phyloP scores from a whole-genome alignment of 352 stramenopile genomes.

The Phytophthora meadii region DNA sequence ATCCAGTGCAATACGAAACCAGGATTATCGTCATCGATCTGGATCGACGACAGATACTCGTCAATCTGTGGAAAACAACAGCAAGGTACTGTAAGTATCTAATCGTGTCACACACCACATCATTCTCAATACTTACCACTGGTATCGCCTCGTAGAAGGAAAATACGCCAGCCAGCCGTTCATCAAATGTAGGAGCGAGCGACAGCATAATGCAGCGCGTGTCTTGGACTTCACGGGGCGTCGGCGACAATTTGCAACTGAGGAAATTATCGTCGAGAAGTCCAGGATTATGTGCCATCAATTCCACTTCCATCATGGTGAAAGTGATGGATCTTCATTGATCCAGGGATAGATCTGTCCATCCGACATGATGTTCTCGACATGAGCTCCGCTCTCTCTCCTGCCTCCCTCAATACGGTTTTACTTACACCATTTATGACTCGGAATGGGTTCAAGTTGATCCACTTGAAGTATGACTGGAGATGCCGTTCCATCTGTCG shows the following conservation, averaged over 20 bases:
- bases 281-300: no score
- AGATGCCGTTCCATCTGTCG: constrained; percentile 69
- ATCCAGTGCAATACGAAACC: background rate
- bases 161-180: background rate
- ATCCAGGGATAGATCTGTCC: no score
- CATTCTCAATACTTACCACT: background rate
- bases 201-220: no score
- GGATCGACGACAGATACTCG: background rate
- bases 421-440: constrained; percentile 28
- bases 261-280: no score
- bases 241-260: no score
- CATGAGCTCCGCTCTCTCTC: no score
- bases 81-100: background rate
- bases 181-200: background rate
- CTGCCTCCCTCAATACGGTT: no score
- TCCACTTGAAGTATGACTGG: constrained; percentile 77
- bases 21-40: constrained; percentile 1
- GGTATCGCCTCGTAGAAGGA: background rate
- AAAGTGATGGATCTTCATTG: no score
- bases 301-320: no score
- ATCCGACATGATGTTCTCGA: no score
- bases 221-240: no score
- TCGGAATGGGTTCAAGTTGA: constrained; percentile 87
- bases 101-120: background rate
- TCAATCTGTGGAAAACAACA: background rate